Conservation (phyloP, 2,329 filamentous ascomycete species). For the Trichophyton benhamiae region DNA sequence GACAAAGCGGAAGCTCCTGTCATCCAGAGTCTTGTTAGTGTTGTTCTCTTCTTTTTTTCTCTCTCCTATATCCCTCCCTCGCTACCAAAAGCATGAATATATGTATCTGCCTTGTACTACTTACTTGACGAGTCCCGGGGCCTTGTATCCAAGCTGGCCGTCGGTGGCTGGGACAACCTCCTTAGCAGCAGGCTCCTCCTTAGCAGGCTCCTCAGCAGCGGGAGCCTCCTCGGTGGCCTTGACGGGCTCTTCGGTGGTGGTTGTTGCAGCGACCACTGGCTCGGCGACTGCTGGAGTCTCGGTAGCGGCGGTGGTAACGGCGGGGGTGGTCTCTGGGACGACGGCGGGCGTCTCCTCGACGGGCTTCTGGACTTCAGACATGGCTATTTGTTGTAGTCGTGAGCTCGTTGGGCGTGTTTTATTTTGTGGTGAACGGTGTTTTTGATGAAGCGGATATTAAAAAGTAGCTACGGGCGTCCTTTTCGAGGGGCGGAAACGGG, state of each 20-base stretch:
- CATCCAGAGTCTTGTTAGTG: not conserved
- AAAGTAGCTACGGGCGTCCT: not conserved
- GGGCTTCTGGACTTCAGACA: slow-evolving; percentile 64
- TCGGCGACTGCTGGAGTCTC: slow-evolving; percentile 29
- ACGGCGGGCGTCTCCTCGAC: slow-evolving; percentile 45
- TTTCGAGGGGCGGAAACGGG: slow-evolving; percentile 9
- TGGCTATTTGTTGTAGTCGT: slow-evolving; percentile 21
- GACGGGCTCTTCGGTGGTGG: slow-evolving; percentile 9
- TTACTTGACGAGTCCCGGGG: slow-evolving; percentile 75
- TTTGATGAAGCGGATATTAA: not conserved
- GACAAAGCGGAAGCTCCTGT: slow-evolving; percentile 72
- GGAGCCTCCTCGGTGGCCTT: slow-evolving; percentile 23
- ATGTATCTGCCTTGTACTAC: not conserved
- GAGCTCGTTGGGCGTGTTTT: not conserved
- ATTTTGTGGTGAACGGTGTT: not conserved
- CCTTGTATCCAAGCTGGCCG: slow-evolving; percentile 81
- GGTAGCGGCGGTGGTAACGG: slow-evolving; percentile 7
- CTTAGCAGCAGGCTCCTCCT: slow-evolving; percentile 21
- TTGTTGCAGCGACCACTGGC: slow-evolving; percentile 22
- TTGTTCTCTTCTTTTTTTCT: not conserved
- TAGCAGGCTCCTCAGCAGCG: slow-evolving; percentile 23
- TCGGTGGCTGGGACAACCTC: slow-evolving; percentile 59
- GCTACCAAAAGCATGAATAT: no score
- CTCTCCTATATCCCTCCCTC: not conserved
- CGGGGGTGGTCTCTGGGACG: slow-evolving; percentile 21